These are phyloP conservation scores for Thielaviopsis populi DNA, from an alignment of 2,329 filamentous ascomycete species.

Conservation along the genomic window DNA sequence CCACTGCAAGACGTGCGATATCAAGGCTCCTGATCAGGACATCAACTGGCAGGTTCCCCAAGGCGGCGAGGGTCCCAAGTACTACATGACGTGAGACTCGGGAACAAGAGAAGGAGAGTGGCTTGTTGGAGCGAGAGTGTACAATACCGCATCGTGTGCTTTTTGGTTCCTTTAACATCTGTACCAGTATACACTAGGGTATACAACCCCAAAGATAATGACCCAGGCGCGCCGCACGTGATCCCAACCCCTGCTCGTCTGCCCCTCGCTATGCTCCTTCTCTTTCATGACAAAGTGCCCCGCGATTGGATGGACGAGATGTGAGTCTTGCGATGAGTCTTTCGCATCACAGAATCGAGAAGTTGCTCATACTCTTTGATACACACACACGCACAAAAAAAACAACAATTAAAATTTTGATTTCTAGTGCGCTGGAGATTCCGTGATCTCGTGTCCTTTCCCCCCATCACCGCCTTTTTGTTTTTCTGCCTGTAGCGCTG, in stretches of 20 bases:
- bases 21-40: conserved; percentile 91
- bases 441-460: not conserved
- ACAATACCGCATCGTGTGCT: not conserved
- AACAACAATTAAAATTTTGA: not conserved
- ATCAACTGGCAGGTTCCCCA: conserved; percentile 96
- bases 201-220: too few relatives aligned
- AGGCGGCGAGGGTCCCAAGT: conserved; percentile 65
- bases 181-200: not conserved
- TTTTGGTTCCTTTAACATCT: not conserved
- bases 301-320: not conserved
- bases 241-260: not conserved
- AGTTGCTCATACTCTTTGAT: not conserved
- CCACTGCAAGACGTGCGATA: conserved; percentile 99
- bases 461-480: not conserved
- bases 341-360: not conserved
- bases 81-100: conserved; percentile 45
- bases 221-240: not conserved
- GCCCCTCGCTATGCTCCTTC: not conserved
- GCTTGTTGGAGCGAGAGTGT: not conserved
- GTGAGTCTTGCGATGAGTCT: not conserved
- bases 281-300: not conserved
- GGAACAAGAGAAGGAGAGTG: not conserved
- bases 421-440: not conserved
- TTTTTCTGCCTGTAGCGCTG: not conserved
- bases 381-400: not conserved